Base-by-base conservation (phyloP, 768 basidiomycete species). In the Sarcodon aspratus region DNA sequence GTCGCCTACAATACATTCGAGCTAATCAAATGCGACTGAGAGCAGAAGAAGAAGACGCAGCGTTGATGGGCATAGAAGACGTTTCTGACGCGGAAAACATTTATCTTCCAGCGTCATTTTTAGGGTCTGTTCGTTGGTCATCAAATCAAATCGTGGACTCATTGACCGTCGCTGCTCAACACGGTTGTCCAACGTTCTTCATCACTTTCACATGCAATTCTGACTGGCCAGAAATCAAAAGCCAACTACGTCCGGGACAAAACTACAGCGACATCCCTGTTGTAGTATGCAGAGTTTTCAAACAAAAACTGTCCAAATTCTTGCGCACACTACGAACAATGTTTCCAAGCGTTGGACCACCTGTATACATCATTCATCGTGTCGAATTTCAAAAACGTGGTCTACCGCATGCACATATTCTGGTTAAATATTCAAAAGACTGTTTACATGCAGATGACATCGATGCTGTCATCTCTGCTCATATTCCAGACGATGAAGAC, bases 181-280 rank as follows among this genome's bases (percentile, higher is more conserved):
- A 38, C 31, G 67, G 66, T 0, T 43, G 47, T 7, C 68, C 66
- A 0, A 65, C 62, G 1, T 65, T 69, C 37, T 70, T 70, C 49
- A 53, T 68, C 35, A 70, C 69, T 0, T 67, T 69, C 62, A 70
- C 68, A 0, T 70, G 67, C 60, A 70, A 70, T 49, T 59, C 65
- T 1, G 52, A 61, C 0, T 72, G 70, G 70, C 64, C 64, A 2
- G 69, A 72, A 57, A 67, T 72, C 9, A 40, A 38, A 0, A 46
- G 46, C 2, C 58, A 59, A 32, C 55, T 69, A 0, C 51, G 50
- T 0, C 61, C 62, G 1, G 69, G 70, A 0, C 72, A 72, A 52
- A 52, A 50, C 9, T 62, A 47, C 15, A 46, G 50, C 0, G 70
- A 72, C 43, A 51, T 61, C 3, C 71, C 71, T 1, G 33, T 67